These are phyloP conservation scores for Chlamydomonas urium DNA, from an alignment of 139 green algal species.

Conservation along the genomic window DNA sequence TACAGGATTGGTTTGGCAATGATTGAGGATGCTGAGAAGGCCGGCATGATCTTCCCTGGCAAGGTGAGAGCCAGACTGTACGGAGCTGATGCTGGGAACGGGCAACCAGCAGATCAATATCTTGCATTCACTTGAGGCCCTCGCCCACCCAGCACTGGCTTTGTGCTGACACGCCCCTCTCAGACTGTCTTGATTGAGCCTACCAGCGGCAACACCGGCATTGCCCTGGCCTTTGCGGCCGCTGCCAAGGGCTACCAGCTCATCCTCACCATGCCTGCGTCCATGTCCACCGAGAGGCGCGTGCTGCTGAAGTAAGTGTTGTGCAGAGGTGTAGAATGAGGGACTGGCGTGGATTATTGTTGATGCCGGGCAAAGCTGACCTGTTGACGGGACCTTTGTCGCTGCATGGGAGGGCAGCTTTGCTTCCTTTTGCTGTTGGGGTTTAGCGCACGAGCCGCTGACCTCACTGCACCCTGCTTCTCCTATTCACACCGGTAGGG, in stretches of 20 bases:
- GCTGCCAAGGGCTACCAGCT: constrained; percentile 91
- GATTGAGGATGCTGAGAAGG: constrained; percentile 60
- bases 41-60: constrained; percentile 66
- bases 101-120: no score
- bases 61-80: constrained; percentile 10
- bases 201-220: constrained; percentile 90
- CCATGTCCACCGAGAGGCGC: constrained; percentile 87
- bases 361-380: no score
- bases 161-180: background rate
- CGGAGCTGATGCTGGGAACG: no score
- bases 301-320: constrained; percentile 78
- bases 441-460: no score
- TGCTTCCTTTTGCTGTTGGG: no score
- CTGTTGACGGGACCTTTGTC: no score
- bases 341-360: no score
- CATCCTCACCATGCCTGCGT: constrained; percentile 95
- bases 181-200: constrained; percentile 63
- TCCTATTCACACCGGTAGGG: constrained; percentile 21
- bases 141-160: background rate
- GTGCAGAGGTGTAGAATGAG: no score
- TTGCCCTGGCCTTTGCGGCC: constrained; percentile 92
- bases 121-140: background rate
- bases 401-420: no score
- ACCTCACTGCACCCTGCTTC: no score
- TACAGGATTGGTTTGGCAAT: constrained; percentile 63